A percentile compares a stretch with the other conserved stretches of the same genome.
phyloP scores from a whole-genome alignment of 2,329 filamentous ascomycete genomes.

The Fusarium subtropicale region DNA sequence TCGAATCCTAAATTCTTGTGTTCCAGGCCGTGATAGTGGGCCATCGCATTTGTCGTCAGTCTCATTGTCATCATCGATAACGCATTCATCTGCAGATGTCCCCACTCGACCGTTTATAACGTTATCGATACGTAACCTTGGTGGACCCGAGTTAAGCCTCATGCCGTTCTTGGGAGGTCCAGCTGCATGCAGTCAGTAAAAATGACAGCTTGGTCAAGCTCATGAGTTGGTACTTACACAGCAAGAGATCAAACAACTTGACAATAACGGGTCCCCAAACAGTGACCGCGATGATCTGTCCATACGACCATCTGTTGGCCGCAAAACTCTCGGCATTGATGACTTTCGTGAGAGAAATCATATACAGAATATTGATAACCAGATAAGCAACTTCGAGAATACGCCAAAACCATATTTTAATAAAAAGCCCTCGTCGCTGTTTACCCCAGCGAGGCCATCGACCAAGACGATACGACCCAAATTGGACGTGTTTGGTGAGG shows the following conservation, averaged over 20 bases:
- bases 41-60: constrained; percentile 36
- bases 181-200: constrained; percentile 47
- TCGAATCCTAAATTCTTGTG: constrained; percentile 22
- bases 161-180: constrained; percentile 54
- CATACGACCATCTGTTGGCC: constrained; percentile 53
- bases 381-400: constrained; percentile 53
- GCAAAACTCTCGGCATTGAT: constrained; percentile 53
- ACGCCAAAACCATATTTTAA: constrained; percentile 52
- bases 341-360: constrained; percentile 53
- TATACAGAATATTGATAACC: constrained; percentile 54
- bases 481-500: constrained; percentile 47
- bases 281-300: constrained; percentile 55
- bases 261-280: constrained; percentile 56
- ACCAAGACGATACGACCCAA: constrained; percentile 50
- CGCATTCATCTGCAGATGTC: constrained; percentile 42
- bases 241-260: constrained; percentile 53
- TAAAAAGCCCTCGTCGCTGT: constrained; percentile 46
- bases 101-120: constrained; percentile 52
- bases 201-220: not conserved
- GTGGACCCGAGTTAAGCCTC: constrained; percentile 53
- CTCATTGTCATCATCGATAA: constrained; percentile 36
- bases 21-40: constrained; percentile 11
- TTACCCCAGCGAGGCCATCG: constrained; percentile 49
- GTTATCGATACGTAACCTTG: constrained; percentile 55
- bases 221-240: constrained; percentile 48